A percentile compares a stretch with the other conserved stretches of the same genome.
Evolutionary conservation across 148 eudicot species (phyloP).

Genomic region (Linanthus parryae): DNA sequence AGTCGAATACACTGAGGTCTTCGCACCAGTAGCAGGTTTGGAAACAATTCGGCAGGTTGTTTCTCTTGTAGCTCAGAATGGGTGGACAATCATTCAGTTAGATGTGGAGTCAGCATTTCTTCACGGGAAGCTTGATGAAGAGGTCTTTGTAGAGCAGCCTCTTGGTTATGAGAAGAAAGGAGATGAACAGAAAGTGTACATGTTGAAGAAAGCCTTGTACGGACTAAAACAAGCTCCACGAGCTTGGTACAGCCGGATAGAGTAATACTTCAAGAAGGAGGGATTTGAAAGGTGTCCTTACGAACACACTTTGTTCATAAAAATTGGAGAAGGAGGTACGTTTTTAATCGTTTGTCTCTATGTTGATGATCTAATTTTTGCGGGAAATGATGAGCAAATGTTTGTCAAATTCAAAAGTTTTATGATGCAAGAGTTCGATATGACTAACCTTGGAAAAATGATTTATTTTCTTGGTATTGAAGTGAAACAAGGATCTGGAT

Average conservation of each 20-base stretch:
- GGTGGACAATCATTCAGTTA: background rate
- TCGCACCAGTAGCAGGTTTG: background rate
- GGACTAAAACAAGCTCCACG: too few species aligned
- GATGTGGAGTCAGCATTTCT: background rate
- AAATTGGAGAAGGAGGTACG: background rate
- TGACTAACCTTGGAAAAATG: too few species aligned
- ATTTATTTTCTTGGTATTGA: background rate
- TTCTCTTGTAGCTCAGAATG: background rate
- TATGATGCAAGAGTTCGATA: too few species aligned
- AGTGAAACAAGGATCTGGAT: background rate
- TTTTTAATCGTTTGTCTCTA: too few species aligned
- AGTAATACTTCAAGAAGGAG: background rate
- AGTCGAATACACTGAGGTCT: background rate
- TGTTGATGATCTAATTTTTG: background rate
- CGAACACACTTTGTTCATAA: slow-evolving; percentile 1
- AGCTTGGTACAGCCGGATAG: background rate
- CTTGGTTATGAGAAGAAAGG: background rate
- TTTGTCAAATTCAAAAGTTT: too few species aligned
- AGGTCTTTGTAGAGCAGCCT: slow-evolving; percentile 1
- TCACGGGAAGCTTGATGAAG: too few species aligned
- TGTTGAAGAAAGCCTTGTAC: background rate
- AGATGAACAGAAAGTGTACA: background rate
- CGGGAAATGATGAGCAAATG: background rate
- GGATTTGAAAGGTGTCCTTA: background rate
- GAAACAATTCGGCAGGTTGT: background rate